phyloP scores from a whole-genome alignment of 352 stramenopile genomes.

The Phytophthora gonapodyides region DNA sequence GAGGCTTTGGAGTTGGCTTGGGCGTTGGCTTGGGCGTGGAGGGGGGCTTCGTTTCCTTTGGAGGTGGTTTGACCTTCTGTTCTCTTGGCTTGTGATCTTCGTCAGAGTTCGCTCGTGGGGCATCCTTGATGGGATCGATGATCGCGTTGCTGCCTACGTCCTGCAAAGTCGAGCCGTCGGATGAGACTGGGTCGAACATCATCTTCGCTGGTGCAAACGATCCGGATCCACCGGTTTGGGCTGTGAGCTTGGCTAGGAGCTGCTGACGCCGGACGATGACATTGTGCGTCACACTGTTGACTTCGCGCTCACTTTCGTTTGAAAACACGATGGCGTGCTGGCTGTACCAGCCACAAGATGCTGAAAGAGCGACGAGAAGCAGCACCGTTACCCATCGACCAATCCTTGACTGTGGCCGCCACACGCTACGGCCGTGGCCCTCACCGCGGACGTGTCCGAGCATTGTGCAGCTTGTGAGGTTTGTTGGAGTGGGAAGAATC shows the following conservation, averaged over 20 bases:
- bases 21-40: constrained; percentile 2
- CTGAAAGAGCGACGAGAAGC: constrained; percentile 22
- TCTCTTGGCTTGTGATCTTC: constrained; percentile 10
- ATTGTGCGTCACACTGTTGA: constrained; percentile 25
- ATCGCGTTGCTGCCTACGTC: neutral
- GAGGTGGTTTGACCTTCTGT: neutral
- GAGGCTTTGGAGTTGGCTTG: neutral
- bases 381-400: constrained; percentile 31
- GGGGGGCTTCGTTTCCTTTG: neutral
- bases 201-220: constrained; percentile 17
- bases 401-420: constrained; percentile 14
- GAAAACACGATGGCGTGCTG: constrained; percentile 24
- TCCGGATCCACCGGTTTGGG: constrained; percentile 13
- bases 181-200: constrained; percentile 6
- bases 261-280: constrained; percentile 31
- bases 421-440: neutral
- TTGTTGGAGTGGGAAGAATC: constrained; percentile 10
- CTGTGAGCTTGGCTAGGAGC: constrained; percentile 26
- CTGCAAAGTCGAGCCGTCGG: constrained; percentile 6
- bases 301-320: constrained; percentile 12
- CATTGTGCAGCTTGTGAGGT: constrained; percentile 14
- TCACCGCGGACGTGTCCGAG: constrained; percentile 12
- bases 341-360: constrained; percentile 33
- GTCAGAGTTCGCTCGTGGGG: constrained; percentile 3
- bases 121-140: constrained; percentile 31